These are phyloP conservation scores for Anisodus tanguticus DNA, from an alignment of 257 asterid species.

Conservation along the genomic window DNA sequence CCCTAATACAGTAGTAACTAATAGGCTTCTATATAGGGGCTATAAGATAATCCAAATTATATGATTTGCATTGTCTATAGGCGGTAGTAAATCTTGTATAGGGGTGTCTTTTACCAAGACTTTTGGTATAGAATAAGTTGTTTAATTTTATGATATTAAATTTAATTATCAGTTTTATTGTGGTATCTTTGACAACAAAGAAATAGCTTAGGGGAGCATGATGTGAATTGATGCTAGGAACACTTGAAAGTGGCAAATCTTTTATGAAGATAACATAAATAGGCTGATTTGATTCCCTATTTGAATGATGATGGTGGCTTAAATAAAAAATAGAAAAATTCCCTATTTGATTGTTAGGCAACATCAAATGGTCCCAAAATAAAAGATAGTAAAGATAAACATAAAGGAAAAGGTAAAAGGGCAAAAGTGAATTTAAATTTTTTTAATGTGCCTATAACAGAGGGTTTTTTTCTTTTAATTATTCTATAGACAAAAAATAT, in stretches of 20 bases:
- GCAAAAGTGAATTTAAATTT: conserved; percentile 24
- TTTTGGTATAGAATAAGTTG: background rate
- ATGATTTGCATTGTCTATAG: background rate
- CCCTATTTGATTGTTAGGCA: background rate
- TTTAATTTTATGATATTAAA: background rate
- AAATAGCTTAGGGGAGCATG: background rate
- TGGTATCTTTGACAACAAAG: background rate
- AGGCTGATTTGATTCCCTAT: conserved; percentile 21
- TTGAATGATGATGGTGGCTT: no score
- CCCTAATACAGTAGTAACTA: conserved; percentile 10
- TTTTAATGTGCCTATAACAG: background rate
- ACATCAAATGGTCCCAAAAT: no score
- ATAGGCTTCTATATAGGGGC: background rate
- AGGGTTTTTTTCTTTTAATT: background rate
- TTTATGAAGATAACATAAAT: conserved; percentile 24
- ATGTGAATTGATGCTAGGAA: background rate
- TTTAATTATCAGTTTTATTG: background rate
- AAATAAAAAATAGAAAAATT: no score
- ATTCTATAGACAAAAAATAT: background rate
- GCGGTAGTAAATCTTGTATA: conserved; percentile 18
- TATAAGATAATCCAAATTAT: conserved; percentile 5
- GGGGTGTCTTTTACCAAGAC: background rate
- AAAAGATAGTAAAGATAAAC: background rate
- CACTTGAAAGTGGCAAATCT: conserved; percentile 35
- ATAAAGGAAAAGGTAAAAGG: background rate